A percentile compares a stretch with the other conserved stretches of the same genome.
phyloP scores from a whole-genome alignment of 1,284 basidiomycete genomes.

The Hypsizygus ulmarius region DNA sequence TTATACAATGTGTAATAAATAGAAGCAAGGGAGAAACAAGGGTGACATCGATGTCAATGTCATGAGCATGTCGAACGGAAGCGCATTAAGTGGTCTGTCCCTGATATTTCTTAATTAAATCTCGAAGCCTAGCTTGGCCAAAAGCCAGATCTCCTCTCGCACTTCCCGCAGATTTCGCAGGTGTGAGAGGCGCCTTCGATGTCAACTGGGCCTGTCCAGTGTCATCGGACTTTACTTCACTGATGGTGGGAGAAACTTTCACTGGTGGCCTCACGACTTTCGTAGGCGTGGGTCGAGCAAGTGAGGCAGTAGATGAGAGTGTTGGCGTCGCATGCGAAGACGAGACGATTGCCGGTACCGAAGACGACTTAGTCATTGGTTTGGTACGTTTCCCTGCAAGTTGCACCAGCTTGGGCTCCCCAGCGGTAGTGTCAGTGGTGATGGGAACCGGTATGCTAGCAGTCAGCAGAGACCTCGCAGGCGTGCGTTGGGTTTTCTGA shows the following conservation, averaged over 20 bases:
- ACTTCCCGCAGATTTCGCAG: conserved; percentile 2
- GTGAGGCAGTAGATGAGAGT: conserved; percentile 69
- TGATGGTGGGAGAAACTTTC: conserved; percentile 20
- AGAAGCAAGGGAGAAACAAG: neutral
- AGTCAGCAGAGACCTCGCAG: conserved; percentile 12
- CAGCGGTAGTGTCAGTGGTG: conserved; percentile 19
- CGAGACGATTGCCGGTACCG: conserved; percentile 63
- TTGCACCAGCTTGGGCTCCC: conserved; percentile 24
- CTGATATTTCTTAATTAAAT: conserved; percentile 80
- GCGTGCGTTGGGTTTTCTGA: conserved; percentile 6
- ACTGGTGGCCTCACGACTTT: conserved; percentile 13
- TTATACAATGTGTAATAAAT: conserved; percentile 1
- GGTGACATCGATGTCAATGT: neutral
- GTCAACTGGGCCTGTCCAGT: conserved; percentile 2
- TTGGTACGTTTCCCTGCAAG: conserved; percentile 25
- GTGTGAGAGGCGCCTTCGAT: conserved; percentile 13
- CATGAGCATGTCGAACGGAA: neutral
- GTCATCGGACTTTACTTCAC: conserved; percentile 9
- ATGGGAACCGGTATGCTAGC: conserved; percentile 15
- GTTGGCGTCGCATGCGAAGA: conserved; percentile 68
- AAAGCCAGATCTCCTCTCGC: conserved; percentile 54
- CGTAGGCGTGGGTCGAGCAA: conserved; percentile 45
- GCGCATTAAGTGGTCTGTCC: conserved; percentile 23
- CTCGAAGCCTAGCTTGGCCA: conserved; percentile 70
- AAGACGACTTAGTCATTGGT: conserved; percentile 48